Conservation (phyloP, 1,139 yeast genomes). For the Lodderomyces pseudojiufengensis region DNA sequence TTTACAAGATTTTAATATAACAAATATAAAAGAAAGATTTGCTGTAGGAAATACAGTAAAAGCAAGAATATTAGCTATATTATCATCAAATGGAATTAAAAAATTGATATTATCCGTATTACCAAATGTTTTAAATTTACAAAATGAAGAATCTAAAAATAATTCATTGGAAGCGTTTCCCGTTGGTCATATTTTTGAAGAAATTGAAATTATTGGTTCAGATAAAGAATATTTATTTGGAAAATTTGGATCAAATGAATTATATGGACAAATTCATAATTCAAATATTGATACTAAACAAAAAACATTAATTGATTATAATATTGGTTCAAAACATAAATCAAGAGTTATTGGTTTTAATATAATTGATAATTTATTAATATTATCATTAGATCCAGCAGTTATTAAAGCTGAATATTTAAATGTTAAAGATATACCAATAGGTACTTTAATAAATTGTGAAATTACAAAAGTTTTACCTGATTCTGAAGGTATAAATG, state of each 20-base stretch:
- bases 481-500: constrained; percentile 59
- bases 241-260: constrained; percentile 51
- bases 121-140: constrained; percentile 47
- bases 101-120: constrained; percentile 62
- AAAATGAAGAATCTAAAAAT: constrained; percentile 12
- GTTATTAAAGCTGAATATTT: constrained; percentile 63
- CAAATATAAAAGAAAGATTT: constrained; percentile 56
- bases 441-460: constrained; percentile 61
- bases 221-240: constrained; percentile 56
- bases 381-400: constrained; percentile 65
- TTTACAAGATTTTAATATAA: constrained; percentile 44
- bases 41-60: constrained; percentile 63
- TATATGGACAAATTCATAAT: constrained; percentile 67
- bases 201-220: constrained; percentile 53
- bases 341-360: constrained; percentile 79
- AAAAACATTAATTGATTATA: constrained; percentile 49
- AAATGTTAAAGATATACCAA: constrained; percentile 65
- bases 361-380: constrained; percentile 59
- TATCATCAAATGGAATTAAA: constrained; percentile 54
- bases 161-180: constrained; percentile 62
- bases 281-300: constrained; percentile 58
- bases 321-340: constrained; percentile 59
- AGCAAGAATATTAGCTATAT: constrained; percentile 67
- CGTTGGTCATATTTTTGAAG: constrained; percentile 67
- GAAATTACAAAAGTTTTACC: constrained; percentile 65